Evolutionary conservation across 495 filamentous ascomycete species (phyloP).

Genomic region (Penicillium subrubescens): DNA sequence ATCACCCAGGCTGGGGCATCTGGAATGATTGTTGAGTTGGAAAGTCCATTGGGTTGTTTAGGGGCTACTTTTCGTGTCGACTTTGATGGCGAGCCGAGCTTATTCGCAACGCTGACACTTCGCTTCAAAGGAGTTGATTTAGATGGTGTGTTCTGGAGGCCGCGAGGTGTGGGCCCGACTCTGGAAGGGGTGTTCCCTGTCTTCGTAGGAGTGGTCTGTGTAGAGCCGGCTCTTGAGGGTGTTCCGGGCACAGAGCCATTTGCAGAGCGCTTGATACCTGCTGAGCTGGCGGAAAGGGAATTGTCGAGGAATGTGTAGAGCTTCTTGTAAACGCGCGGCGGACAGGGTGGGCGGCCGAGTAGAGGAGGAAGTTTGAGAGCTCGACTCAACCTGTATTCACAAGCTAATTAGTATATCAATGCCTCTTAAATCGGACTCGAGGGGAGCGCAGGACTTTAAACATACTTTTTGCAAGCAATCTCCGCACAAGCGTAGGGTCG

Average conservation of each 20-base stretch:
- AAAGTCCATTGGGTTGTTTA: slow-evolving; percentile 23
- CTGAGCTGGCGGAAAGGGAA: slow-evolving; percentile 55
- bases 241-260: slow-evolving; percentile 34
- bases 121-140: slow-evolving; percentile 46
- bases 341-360: slow-evolving; percentile 77
- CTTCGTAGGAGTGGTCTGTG: slow-evolving; percentile 39
- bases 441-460: background rate
- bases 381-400: slow-evolving; percentile 66
- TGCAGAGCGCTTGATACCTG: slow-evolving; percentile 34
- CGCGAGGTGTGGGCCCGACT: slow-evolving; percentile 33
- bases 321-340: slow-evolving; percentile 80
- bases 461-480: slow-evolving; percentile 83
- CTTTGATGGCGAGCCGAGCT: slow-evolving; percentile 25
- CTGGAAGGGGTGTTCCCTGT: slow-evolving; percentile 38
- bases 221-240: slow-evolving; percentile 31
- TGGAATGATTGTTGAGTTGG: slow-evolving; percentile 36
- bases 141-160: slow-evolving; percentile 45
- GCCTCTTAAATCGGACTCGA: background rate
- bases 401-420: slow-evolving; percentile 16
- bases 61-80: slow-evolving; percentile 24
- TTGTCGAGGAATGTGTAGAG: slow-evolving; percentile 79
- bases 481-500: slow-evolving; percentile 87
- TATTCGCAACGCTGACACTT: slow-evolving; percentile 25
- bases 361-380: slow-evolving; percentile 82
- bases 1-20: slow-evolving; percentile 67